Percentiles rank a stretch among this genome's conserved stretches.
These are phyloP conservation scores for Claviceps purpurea DNA, from an alignment of 2,329 filamentous ascomycete species.

Conservation along the genomic window DNA sequence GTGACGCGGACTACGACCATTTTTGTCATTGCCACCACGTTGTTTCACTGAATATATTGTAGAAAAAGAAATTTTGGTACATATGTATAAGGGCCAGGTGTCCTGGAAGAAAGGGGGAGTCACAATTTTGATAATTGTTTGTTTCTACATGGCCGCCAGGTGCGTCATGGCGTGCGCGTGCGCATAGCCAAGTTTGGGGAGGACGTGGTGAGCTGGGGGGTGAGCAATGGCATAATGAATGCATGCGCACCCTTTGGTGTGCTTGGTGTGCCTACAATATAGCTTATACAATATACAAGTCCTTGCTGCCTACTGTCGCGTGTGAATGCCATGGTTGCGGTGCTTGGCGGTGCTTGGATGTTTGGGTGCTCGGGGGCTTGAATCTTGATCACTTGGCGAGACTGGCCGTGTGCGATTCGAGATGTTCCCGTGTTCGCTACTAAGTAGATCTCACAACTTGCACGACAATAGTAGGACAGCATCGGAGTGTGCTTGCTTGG, in stretches of 20 bases:
- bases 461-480: too few relatives aligned
- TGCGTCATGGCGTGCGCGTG: background rate
- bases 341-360: background rate
- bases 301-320: background rate
- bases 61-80: constrained; percentile 6
- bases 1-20: constrained; percentile 11
- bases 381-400: too few relatives aligned
- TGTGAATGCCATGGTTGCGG: background rate
- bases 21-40: constrained; percentile 8
- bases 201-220: background rate
- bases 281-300: constrained; percentile 1
- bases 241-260: background rate
- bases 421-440: too few relatives aligned
- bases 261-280: background rate
- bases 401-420: too few relatives aligned
- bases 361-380: too few relatives aligned
- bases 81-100: constrained; percentile 7
- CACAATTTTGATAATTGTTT: constrained; percentile 1
- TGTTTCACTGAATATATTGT: constrained; percentile 9
- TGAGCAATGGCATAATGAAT: background rate
- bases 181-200: background rate
- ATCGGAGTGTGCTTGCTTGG: too few relatives aligned
- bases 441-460: too few relatives aligned
- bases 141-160: background rate
- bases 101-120: background rate